These are phyloP conservation scores for Penicillium sclerotigenum DNA, from an alignment of 2,329 filamentous ascomycete genomes.

Conservation along the genomic window DNA sequence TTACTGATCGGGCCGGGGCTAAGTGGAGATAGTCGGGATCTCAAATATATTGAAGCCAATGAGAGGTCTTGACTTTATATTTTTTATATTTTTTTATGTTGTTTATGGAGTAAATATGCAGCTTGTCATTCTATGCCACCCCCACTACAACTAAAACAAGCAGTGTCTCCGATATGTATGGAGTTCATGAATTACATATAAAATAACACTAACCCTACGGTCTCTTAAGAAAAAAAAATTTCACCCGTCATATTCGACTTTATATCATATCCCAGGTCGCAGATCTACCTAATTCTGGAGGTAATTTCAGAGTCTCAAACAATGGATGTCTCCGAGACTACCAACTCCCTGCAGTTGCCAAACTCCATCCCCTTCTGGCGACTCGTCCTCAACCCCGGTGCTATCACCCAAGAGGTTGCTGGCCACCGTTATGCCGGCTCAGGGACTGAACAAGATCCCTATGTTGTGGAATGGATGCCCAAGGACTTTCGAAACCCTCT, in stretches of 20 bases:
- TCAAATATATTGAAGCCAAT: background rate
- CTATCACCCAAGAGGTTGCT: slow-evolving; percentile 35
- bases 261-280: background rate
- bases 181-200: background rate
- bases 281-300: background rate
- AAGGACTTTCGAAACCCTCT: slow-evolving; percentile 45
- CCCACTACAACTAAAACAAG: background rate
- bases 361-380: slow-evolving; percentile 36
- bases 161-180: background rate
- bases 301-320: background rate
- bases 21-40: slow-evolving; percentile 1
- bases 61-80: background rate
- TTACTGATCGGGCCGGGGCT: slow-evolving; percentile 9
- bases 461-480: slow-evolving; percentile 44
- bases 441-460: slow-evolving; percentile 44
- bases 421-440: slow-evolving; percentile 36
- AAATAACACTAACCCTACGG: background rate
- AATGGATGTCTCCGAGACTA: slow-evolving; percentile 9
- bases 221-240: too few relatives aligned
- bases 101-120: background rate
- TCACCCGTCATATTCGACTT: background rate
- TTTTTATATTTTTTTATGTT: background rate
- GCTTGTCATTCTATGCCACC: background rate
- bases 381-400: slow-evolving; percentile 32
- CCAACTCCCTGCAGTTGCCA: slow-evolving; percentile 11